Evolutionary conservation across 2,329 filamentous ascomycete genomes (phyloP), one percentile per base, ranked within the genome.

Genomic region (Penicillium sp.): DNA sequence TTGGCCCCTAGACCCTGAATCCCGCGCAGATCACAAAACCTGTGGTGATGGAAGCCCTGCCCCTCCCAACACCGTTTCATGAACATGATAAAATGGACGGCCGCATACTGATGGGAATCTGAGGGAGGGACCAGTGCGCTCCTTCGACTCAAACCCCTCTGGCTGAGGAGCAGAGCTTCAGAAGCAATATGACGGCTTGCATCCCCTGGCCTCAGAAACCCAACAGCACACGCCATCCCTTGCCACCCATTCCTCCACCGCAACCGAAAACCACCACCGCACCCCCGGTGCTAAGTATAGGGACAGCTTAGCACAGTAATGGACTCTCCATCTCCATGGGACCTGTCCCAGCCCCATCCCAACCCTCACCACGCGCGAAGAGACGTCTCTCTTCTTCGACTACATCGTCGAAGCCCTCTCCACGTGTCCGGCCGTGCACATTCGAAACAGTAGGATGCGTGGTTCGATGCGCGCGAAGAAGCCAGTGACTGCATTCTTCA

Each of bases 311-410:
- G 22, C 18, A 24, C 35, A 7, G 2, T 27, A 13, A 19, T 31
- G 19, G 31, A 47, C 33, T 18, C 55, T 74, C 73, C n/a, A 71
- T 61, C 57, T 75, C 71, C 67, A 74, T 68, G 18, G 69, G 66
- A 14, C 72, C 71, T 24, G 63, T 62, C 14, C 64, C 68, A 9
- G 51, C 62, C 6, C 73, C 71, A 63, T 75, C 73, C 73, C 73
- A 75, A 9, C 69, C 72, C 52, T 66, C 66, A 6, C 73, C 73
- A 24, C 73, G 69, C n/a, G 65, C 58, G 53, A 70, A 76, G 6
- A 56, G 19, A 37, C 68, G 64, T 19, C 59, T 55, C 53, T 75
- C 70, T 22, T 64, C 63, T 10, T 56, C 36, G 1, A 61, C 52
- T 14, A 75, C 70, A 11, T 65, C 65, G 10, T 63, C 59, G 47